Evolutionary conservation across 176 grass and related monocot genomes (phyloP).

Genomic region (Olyra latifolia): DNA sequence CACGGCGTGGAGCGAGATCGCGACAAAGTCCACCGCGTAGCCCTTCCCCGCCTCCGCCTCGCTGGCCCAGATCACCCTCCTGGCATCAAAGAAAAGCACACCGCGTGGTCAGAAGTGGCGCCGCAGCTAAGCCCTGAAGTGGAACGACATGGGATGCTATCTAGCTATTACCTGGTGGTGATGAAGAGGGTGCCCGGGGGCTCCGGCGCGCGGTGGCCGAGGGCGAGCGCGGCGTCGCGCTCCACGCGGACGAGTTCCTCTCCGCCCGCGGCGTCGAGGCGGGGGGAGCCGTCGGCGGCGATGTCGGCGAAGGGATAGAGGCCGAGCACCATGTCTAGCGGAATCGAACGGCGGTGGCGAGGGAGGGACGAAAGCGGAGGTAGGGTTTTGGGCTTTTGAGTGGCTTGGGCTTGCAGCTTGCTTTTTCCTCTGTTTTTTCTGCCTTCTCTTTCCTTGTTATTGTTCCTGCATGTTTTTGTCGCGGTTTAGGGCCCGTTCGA

Average conservation of each 20-base stretch:
- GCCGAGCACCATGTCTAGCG: conserved; percentile 51
- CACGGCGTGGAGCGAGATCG: conserved; percentile 68
- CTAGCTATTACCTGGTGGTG: conserved; percentile 51
- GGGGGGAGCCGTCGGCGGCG: conserved; percentile 36
- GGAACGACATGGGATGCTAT: not conserved
- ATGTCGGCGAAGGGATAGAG: conserved; percentile 50
- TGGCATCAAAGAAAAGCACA: conserved; percentile 16
- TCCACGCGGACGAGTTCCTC: conserved; percentile 69
- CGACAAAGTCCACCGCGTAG: conserved; percentile 71
- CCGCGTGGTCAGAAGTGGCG: not conserved
- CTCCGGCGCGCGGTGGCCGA: conserved; percentile 43
- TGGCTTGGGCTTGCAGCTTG: not conserved
- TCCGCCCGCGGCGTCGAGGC: conserved; percentile 40
- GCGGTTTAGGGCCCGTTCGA: too few species aligned
- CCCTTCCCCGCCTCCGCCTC: conserved; percentile 44
- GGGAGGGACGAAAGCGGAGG: not conserved
- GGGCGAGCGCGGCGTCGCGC: conserved; percentile 39
- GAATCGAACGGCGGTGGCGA: not conserved
- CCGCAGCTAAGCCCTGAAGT: not conserved
- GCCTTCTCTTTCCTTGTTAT: too few species aligned
- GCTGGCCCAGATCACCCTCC: conserved; percentile 76
- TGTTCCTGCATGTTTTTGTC: too few species aligned
- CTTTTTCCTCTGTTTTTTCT: too few species aligned
- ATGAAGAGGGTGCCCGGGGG: conserved; percentile 60
- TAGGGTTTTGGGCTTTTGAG: not conserved